These are phyloP conservation scores for Aspergillus sclerotiicarbonarius DNA, from an alignment of 495 filamentous ascomycete species.

Conservation along the genomic window DNA sequence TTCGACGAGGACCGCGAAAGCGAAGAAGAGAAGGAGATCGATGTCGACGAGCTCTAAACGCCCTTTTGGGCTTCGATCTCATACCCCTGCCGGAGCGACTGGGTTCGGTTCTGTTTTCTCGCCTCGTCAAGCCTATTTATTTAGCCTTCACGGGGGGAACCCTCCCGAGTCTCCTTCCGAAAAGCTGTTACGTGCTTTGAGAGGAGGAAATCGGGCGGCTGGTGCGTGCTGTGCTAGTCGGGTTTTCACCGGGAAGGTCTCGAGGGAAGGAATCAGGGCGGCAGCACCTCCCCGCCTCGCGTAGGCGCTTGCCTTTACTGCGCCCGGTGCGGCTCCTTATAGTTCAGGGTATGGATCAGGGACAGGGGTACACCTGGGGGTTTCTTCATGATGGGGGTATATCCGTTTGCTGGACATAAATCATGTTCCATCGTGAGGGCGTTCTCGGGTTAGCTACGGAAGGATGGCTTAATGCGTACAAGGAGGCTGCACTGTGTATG, in stretches of 20 bases:
- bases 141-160: slow-evolving; percentile 5
- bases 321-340: slow-evolving; percentile 16
- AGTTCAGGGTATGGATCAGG: slow-evolving; percentile 27
- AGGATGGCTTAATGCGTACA: slow-evolving; percentile 34
- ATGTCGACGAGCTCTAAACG: slow-evolving; percentile 58
- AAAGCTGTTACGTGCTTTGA: slow-evolving; percentile 5
- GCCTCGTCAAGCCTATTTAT: slow-evolving; percentile 4
- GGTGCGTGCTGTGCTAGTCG: neutral
- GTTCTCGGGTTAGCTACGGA: slow-evolving; percentile 24
- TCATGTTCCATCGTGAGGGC: slow-evolving; percentile 21
- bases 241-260: slow-evolving; percentile 5
- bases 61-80: slow-evolving; percentile 20
- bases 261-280: slow-evolving; percentile 16
- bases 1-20: slow-evolving; percentile 59
- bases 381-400: slow-evolving; percentile 12
- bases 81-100: slow-evolving; percentile 37
- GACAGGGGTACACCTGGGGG: slow-evolving; percentile 18
- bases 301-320: slow-evolving; percentile 8
- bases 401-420: slow-evolving; percentile 8
- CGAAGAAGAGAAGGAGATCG: slow-evolving; percentile 59
- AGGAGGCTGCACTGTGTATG: slow-evolving; percentile 32
- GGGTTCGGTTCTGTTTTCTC: slow-evolving; percentile 28
- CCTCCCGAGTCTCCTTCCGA: neutral
- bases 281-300: slow-evolving; percentile 15
- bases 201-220: neutral